phyloP scores from a whole-genome alignment of 768 basidiomycete genomes.

The Xerocomellus dryophilus region DNA sequence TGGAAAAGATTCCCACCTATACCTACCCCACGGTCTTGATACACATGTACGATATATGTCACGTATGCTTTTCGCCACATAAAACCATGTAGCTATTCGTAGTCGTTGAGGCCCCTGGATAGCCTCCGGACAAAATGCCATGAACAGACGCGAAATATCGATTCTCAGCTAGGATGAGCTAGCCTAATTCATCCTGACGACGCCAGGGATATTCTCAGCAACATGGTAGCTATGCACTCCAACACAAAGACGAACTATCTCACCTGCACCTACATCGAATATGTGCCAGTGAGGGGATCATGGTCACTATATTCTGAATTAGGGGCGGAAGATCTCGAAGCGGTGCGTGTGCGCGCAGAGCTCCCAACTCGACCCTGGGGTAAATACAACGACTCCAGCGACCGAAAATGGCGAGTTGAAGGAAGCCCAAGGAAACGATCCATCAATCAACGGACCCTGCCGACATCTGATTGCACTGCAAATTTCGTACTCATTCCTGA shows the following conservation, averaged over 20 bases:
- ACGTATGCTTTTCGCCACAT: too few relatives aligned
- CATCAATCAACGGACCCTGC: not conserved
- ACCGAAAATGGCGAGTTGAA: not conserved
- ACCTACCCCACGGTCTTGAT: not conserved
- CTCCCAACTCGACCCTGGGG: not conserved
- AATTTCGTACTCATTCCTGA: not conserved
- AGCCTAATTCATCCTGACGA: not conserved
- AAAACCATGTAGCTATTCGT: too few relatives aligned
- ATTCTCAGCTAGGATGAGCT: not conserved
- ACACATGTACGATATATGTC: not conserved
- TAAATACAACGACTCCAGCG: not conserved
- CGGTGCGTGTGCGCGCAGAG: too few relatives aligned
- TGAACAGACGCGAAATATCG: not conserved
- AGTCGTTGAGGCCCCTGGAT: too few relatives aligned
- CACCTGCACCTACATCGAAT: not conserved
- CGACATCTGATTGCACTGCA: not conserved
- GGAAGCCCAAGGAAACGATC: not conserved
- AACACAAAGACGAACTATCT: not conserved
- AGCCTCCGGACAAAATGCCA: too few relatives aligned
- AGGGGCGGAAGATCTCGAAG: not conserved
- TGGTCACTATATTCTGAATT: not conserved
- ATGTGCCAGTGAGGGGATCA: too few relatives aligned
- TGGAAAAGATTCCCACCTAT: constrained; percentile 15
- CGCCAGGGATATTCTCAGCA: not conserved
- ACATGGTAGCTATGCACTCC: not conserved